Evolutionary conservation across 2,329 filamentous ascomycete species (phyloP), one percentile per base, ranked within the genome.

Genomic region (Coniochaeta ligniaria): DNA sequence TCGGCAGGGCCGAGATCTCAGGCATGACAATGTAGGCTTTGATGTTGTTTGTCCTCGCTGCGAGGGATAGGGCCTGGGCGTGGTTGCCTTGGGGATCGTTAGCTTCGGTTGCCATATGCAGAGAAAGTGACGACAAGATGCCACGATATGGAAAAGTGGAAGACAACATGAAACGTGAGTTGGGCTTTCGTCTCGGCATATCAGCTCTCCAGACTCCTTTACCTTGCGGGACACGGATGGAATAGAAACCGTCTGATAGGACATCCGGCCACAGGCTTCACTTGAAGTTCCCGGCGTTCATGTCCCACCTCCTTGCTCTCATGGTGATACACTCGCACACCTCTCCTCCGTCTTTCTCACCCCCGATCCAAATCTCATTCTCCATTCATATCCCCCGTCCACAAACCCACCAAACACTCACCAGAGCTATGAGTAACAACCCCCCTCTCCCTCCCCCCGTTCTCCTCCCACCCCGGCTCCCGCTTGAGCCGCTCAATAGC

Each of bases 11-110:
- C 60, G 87, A 89, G 70, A 95, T 95, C n/a, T 76, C 73, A 0
- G 94, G 94, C 94, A 98, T 98, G 62, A 98, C 87, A 70, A 98
- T 93, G 76, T 94, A 85, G 0, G 92, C 91, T 12, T 89, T 88
- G 63, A 97, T 87, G 59, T 80, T 77, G 70, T 89, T 85, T 41
- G 87, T 87, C 20, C 80, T 81, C 2, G 94, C 92, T 0, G 94
- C 94, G 58, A 97, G 87, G 1, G 94, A 86, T 60, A 98, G 86
- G 1, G 95, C 94, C 79, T 96, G 92, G 0, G 94, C 94, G 72
- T 98, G 95, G 76, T 98, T 98, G 62, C 94, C 93, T 31, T 57
- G 36, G 28, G 45, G 55, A 43, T 33, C 22, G 57, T 50, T 28
- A 47, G 41, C 2, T n/a, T 52, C 2, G 16, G 6, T 6, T 52